Conservation (phyloP, 129 eudicot genomes). For the Oenanthe sinensis region DNA sequence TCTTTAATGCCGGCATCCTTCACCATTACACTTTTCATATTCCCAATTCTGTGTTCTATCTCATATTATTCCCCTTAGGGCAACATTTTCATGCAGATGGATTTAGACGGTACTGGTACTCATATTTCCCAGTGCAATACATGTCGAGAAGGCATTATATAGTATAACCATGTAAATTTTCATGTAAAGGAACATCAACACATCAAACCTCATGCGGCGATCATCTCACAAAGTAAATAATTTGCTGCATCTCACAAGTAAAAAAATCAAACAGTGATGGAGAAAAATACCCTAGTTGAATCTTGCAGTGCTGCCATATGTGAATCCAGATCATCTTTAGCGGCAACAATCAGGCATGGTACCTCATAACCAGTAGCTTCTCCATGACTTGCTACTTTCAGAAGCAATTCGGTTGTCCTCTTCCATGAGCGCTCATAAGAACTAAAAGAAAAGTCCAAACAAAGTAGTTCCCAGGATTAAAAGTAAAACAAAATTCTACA, state of each 20-base stretch:
- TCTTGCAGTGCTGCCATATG: slow-evolving; percentile 72
- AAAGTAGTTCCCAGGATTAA: not conserved
- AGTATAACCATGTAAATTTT: too few relatives aligned
- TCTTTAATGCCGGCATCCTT: not conserved
- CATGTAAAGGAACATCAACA: too few relatives aligned
- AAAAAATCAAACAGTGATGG: not conserved
- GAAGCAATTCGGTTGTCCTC: slow-evolving; percentile 71
- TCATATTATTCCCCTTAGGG: not conserved
- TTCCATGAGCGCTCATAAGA: slow-evolving; percentile 69
- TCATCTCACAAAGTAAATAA: too few relatives aligned
- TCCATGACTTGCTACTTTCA: slow-evolving; percentile 88
- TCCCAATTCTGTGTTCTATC: not conserved
- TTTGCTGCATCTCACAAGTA: not conserved
- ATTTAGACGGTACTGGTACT: not conserved
- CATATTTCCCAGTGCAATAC: too few relatives aligned
- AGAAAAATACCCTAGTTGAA: slow-evolving; percentile 74
- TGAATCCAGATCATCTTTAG: slow-evolving; percentile 86
- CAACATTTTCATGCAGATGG: not conserved
- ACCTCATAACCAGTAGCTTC: slow-evolving; percentile 86
- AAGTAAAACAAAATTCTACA: slow-evolving; percentile 1
- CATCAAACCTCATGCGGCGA: too few relatives aligned
- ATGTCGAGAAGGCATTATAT: too few relatives aligned
- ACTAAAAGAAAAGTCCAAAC: slow-evolving; percentile 27
- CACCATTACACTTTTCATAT: not conserved
- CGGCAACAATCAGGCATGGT: slow-evolving; percentile 90